Evolutionary conservation across 192 early-diverging fungal species (phyloP).

Genomic region (Glomus cerebriforme): DNA sequence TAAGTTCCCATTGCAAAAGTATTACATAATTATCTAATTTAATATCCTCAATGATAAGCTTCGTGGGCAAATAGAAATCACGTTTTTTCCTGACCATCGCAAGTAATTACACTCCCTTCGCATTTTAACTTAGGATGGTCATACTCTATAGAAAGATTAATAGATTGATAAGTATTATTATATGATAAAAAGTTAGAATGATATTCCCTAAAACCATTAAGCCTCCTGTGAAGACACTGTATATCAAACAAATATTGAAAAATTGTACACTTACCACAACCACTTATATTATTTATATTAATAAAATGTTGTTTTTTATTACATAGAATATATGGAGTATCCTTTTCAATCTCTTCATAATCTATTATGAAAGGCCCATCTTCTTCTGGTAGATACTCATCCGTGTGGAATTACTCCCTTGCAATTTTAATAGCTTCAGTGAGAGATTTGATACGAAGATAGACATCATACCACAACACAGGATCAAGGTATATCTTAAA

Average conservation of each 20-base stretch:
- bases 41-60: no score
- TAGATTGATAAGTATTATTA: no score
- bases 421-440: constrained; percentile 8
- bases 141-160: neutral
- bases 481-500: neutral
- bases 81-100: no score
- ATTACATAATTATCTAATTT: no score
- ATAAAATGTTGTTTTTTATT: neutral
- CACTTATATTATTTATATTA: no score
- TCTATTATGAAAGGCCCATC: constrained; percentile 1
- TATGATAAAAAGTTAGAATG: constrained; percentile 10
- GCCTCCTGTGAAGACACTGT: no score
- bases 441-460: constrained; percentile 8
- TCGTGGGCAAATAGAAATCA: no score
- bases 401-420: neutral
- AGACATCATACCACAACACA: neutral
- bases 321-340: neutral
- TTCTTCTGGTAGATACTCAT: constrained; percentile 8
- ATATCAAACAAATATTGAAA: no score
- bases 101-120: no score
- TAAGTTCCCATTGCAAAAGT: no score
- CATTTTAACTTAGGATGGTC: neutral
- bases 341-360: neutral
- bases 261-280: no score
- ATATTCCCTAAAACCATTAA: constrained; percentile 5